Base-by-base conservation (phyloP, 768 basidiomycete genomes). In the Rhizopogon roseolus region DNA sequence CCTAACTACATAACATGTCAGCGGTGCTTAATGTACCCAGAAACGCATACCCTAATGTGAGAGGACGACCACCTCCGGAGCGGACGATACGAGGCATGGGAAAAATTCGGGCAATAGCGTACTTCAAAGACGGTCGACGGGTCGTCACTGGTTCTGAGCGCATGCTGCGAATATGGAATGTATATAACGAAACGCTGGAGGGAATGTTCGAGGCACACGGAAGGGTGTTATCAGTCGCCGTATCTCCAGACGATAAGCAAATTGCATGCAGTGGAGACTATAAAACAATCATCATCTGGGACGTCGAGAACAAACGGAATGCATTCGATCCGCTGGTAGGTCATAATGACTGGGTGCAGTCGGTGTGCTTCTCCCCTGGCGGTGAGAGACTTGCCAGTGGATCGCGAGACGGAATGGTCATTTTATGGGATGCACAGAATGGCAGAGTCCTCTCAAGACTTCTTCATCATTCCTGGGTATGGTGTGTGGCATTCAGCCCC, bases 281-380 rank as follows among this genome's bases (percentile, higher is more conserved):
- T 28, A 37, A 44, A 39, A 60, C 56, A 9, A 54, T 68, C 6
- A n/a, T 28, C 6, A 0, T 59, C 2, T 59, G 58, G 58, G 14
- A 58, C 17, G 58, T 29, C 6, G 58, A 42, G 13, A 55, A 28
- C n/a, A 10, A 25, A 1, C 43, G 28, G 43, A 51, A 17, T 16
- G 5, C 17, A 13, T 54, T 34, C 5, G 19, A 57, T 8, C 32
- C 19, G 13, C 27, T 42, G 29, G 32, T n/a, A n/a, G 49, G 48
- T 13, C 58, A 59, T 45, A 17, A 22, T 38, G 73, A 72, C 1
- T 29, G 29, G 29, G 39, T 59, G n/a, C 38, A n/a, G n/a, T 66
- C 64, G 27, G 66, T 77, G 48, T 59, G 66, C 57, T 70, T 78
- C 52, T 73, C 72, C 8, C 74, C 75, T 27, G 72, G 76, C 60